Base-by-base conservation (phyloP, 2,329 filamentous ascomycete genomes). In the Aspergillus fijiensis region DNA sequence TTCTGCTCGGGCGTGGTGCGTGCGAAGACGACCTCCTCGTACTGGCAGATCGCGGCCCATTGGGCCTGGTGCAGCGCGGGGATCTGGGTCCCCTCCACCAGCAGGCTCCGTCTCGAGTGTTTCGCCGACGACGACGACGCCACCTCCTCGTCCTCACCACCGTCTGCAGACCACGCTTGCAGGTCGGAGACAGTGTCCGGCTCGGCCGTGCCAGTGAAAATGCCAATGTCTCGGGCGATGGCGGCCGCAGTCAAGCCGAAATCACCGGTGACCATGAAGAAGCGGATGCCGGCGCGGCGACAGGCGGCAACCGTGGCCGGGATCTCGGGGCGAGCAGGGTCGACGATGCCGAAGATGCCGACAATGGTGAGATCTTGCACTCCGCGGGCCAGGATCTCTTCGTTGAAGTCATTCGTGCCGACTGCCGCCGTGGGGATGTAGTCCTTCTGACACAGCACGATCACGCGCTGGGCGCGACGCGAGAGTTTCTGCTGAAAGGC, bases 401-500 rank as follows among this genome's bases (percentile, higher is more conserved):
- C 80, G 50, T 75, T 80, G 60, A 84, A 84, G 2, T 74, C 78
- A 49, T 83, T 82, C 29, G 81, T 79, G 1, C 76, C 74, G 1
- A 76, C 67, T 55, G 84, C 63, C 6, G 78, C 68, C 2, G 69
- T 68, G 1, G 78, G 76, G 1, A 74, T 76, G 49, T 88, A 72
- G 25, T 79, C 74, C 68, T 89, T 89, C 49, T 86, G 84, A 16
- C 87, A 89, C 7, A 91, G 79, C 5, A 90, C 77, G 11, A 91
- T 83, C 12, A 90, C 88, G n/a, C 88, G 83, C 70, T 87, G 88
- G 2, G 87, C 89, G 66, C 89, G 82, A 5, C 84, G 82, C 0
- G 89, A 90, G 82, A 89, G 89, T 49, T 77, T 79, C 60, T 91
- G 83, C 72, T 91, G 91, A 66, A 86, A 82, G 0, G 76, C 70